phyloP scores from a whole-genome alignment of 2,329 filamentous ascomycete species.

The Bertia moriformis region DNA sequence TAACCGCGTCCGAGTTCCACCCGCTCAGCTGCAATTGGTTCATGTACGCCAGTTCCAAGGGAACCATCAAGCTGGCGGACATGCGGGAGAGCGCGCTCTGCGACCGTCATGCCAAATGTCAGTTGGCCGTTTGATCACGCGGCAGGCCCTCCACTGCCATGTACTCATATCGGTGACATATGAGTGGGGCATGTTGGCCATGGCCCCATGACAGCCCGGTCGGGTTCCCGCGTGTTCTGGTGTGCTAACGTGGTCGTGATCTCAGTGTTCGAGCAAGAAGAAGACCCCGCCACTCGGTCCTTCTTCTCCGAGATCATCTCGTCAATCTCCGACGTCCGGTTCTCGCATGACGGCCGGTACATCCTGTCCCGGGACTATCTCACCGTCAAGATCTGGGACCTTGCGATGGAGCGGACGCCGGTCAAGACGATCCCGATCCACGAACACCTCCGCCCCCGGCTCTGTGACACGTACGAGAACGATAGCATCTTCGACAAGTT shows the following conservation, averaged over 20 bases:
- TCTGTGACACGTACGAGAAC: conserved; percentile 98
- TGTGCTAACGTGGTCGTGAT: no score
- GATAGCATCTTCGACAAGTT: conserved; percentile 99
- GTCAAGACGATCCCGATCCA: conserved; percentile 98
- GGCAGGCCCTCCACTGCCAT: no score
- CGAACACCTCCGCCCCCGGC: conserved; percentile 80
- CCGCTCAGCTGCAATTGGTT: conserved; percentile 98
- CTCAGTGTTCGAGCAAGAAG: conserved; percentile 96
- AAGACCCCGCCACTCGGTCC: conserved; percentile 87
- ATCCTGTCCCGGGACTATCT: conserved; percentile 96
- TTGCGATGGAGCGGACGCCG: conserved; percentile 95
- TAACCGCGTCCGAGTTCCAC: conserved; percentile 95
- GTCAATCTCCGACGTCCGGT: conserved; percentile 95
- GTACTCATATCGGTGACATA: no score
- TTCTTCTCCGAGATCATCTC: conserved; percentile 99
- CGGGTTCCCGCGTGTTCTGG: no score
- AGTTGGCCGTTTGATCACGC: conserved; percentile 16
- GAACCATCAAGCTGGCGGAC: conserved; percentile 94
- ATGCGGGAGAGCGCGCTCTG: conserved; percentile 96
- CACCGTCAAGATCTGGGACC: conserved; percentile 99
- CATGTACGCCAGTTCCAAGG: conserved; percentile 99
- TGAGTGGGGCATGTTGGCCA: no score
- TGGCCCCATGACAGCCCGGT: no score
- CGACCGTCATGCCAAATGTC: conserved; percentile 90
- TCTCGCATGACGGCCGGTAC: conserved; percentile 90